Evolutionary conservation across 331 rosid species (phyloP).

Genomic region (Cydonia oblonga): DNA sequence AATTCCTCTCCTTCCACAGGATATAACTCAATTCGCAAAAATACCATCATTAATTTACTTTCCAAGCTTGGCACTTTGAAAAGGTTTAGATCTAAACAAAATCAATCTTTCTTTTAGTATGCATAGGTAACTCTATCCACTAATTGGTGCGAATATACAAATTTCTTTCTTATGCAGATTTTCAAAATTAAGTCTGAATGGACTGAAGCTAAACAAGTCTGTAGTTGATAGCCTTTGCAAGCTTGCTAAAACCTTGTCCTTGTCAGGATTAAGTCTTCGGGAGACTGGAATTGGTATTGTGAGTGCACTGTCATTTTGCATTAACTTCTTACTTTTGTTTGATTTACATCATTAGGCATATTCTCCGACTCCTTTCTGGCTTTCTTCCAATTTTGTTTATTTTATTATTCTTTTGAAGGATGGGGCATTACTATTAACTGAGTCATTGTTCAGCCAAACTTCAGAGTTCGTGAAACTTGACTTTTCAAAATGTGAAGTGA

Average conservation of each 20-base stretch:
- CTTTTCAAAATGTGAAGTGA: slow-evolving; percentile 61
- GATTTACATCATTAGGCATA: background rate
- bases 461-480: slow-evolving; percentile 72
- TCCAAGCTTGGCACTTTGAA: slow-evolving; percentile 55
- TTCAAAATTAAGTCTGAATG: slow-evolving; percentile 59
- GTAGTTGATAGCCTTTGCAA: slow-evolving; percentile 59
- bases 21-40: slow-evolving; percentile 64
- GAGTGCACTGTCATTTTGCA: slow-evolving; percentile 23
- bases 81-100: slow-evolving; percentile 33
- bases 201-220: slow-evolving; percentile 68
- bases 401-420: slow-evolving; percentile 38
- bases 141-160: slow-evolving; percentile 3
- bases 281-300: slow-evolving; percentile 74
- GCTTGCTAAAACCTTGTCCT: slow-evolving; percentile 46
- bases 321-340: background rate
- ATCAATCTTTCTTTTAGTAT: slow-evolving; percentile 1
- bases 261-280: slow-evolving; percentile 66
- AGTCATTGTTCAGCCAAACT: slow-evolving; percentile 40
- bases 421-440: slow-evolving; percentile 39
- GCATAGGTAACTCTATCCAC: background rate
- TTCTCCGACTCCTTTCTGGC: background rate
- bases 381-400: background rate
- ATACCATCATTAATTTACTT: slow-evolving; percentile 46
- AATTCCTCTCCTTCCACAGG: slow-evolving; percentile 34
- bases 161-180: slow-evolving; percentile 37